Evolutionary conservation across 371 early-diverging fungal genomes (phyloP).

Genomic region (Apophysomyces ossiformis): DNA sequence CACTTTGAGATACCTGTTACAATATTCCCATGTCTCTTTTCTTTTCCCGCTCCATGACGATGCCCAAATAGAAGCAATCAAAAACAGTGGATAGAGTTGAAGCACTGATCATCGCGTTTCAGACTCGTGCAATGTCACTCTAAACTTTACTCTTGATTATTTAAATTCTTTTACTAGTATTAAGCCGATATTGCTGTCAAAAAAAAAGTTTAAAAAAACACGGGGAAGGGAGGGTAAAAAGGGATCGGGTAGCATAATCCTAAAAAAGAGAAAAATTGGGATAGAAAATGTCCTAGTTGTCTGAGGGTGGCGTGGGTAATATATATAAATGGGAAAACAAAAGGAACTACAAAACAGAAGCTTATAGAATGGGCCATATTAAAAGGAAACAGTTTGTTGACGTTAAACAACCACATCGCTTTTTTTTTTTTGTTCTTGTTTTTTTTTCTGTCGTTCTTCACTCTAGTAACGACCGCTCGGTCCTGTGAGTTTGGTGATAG

Average conservation of each 20-base stretch:
- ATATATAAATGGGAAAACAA: background rate
- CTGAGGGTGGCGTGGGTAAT: constrained; percentile 1
- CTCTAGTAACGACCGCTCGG: constrained; percentile 20
- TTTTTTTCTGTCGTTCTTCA: too few species aligned
- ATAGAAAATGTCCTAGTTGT: background rate
- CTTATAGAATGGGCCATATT: constrained; percentile 1
- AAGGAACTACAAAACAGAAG: background rate
- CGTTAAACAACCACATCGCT: background rate
- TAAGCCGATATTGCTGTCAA: constrained; percentile 3
- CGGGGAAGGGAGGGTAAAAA: background rate
- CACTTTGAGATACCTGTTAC: background rate
- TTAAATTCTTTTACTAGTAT: background rate
- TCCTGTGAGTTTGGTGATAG: constrained; percentile 30
- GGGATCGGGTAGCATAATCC: background rate
- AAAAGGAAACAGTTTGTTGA: background rate
- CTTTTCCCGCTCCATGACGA: background rate
- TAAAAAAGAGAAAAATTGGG: background rate
- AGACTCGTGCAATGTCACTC: constrained; percentile 5
- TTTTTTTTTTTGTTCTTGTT: too few species aligned
- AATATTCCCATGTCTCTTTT: constrained; percentile 10
- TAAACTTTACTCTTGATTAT: background rate
- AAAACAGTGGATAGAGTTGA: background rate
- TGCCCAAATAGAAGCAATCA: background rate
- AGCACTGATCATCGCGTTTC: constrained; percentile 6
- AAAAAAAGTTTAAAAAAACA: background rate